These are phyloP conservation scores for Podila verticillata DNA, from an alignment of 192 early-diverging fungal genomes.

Conservation along the genomic window DNA sequence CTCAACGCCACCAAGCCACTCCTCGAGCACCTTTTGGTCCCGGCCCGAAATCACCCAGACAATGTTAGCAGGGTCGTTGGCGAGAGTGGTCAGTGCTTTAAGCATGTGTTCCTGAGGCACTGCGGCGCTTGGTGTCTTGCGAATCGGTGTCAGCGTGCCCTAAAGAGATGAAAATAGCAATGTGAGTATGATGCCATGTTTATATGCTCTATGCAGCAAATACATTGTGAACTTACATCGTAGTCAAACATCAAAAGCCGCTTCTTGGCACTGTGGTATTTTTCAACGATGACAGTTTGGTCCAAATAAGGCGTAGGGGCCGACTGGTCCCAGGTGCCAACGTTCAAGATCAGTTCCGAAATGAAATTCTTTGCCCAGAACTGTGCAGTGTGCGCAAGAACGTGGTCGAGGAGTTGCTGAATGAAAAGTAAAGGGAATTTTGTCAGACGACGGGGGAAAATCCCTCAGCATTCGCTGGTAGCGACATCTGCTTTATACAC, in stretches of 20 bases:
- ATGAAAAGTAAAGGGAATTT: neutral
- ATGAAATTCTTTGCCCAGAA: conserved; percentile 90
- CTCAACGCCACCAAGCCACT: conserved; percentile 83
- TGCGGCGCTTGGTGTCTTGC: conserved; percentile 83
- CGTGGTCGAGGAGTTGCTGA: conserved; percentile 81
- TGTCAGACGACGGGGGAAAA: too few relatives aligned
- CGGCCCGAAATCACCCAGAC: conserved; percentile 94
- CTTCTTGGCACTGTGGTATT: conserved; percentile 69
- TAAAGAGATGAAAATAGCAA: conserved; percentile 19
- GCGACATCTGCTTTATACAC: too few relatives aligned
- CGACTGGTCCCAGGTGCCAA: conserved; percentile 55
- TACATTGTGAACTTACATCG: conserved; percentile 63
- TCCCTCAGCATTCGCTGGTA: too few relatives aligned
- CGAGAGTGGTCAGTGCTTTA: conserved; percentile 70
- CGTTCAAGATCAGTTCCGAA: conserved; percentile 71
- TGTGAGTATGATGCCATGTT: neutral
- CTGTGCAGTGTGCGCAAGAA: conserved; percentile 82
- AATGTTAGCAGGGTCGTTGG: conserved; percentile 81
- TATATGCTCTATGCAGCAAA: neutral
- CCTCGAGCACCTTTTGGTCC: conserved; percentile 84
- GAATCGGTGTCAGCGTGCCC: conserved; percentile 95
- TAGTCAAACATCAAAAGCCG: conserved; percentile 95
- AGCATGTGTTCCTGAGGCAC: conserved; percentile 88
- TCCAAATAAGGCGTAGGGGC: conserved; percentile 58
- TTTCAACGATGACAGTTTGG: conserved; percentile 35